Evolutionary conservation across 306 rosid genomes (phyloP).

Genomic region (Cicer pinnatifidum): DNA sequence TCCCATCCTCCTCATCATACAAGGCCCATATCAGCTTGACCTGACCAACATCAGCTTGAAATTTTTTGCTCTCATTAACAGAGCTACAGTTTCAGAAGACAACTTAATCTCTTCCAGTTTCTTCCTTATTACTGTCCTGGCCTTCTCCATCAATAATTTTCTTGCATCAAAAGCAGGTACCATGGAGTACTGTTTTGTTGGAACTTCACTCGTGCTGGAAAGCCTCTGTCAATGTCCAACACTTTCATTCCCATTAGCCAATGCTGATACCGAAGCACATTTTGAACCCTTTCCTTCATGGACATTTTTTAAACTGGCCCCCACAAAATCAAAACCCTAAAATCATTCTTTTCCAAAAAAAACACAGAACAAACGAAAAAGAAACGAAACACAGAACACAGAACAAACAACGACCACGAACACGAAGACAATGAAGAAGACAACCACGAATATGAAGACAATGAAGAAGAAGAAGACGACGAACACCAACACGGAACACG

Average conservation of each 20-base stretch:
- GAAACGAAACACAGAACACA: too few relatives aligned
- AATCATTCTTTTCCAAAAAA: too few relatives aligned
- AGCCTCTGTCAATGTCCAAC: slow-evolving; percentile 55
- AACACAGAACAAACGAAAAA: too few relatives aligned
- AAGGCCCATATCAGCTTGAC: slow-evolving; percentile 93
- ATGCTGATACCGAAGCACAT: slow-evolving; percentile 56
- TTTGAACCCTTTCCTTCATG: slow-evolving; percentile 55
- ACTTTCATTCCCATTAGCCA: slow-evolving; percentile 68
- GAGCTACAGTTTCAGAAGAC: slow-evolving; percentile 53
- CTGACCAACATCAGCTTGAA: slow-evolving; percentile 53
- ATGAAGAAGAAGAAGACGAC: too few relatives aligned
- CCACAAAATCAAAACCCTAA: too few relatives aligned
- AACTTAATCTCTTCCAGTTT: slow-evolving; percentile 78
- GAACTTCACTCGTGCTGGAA: slow-evolving; percentile 57
- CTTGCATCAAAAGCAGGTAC: slow-evolving; percentile 85
- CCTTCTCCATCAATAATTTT: slow-evolving; percentile 81
- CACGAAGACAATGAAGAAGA: too few relatives aligned
- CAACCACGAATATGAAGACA: too few relatives aligned
- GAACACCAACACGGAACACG: too few relatives aligned
- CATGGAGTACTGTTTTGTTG: slow-evolving; percentile 56
- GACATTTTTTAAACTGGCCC: slow-evolving; percentile 60
- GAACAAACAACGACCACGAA: too few relatives aligned
- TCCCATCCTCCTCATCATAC: slow-evolving; percentile 97
- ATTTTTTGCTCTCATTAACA: slow-evolving; percentile 51
- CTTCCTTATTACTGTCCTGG: slow-evolving; percentile 77